Evolutionary conservation across 441 rosid genomes (phyloP).

Genomic region (Flueggea neowawraea): DNA sequence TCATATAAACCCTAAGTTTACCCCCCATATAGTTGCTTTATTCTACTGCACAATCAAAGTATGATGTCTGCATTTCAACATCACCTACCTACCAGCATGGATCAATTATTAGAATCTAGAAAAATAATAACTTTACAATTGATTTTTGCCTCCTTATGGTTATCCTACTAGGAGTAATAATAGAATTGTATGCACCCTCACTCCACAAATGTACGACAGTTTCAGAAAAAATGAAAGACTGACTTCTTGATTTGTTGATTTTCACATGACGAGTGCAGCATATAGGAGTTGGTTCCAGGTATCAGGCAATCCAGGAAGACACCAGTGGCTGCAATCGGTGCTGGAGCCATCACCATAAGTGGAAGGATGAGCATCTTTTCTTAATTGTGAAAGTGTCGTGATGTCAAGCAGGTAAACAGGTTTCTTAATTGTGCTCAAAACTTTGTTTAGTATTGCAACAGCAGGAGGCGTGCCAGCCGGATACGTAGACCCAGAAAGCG

Average conservation of each 20-base stretch:
- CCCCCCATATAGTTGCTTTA: not conserved
- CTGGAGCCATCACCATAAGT: constrained; percentile 41
- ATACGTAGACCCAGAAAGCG: constrained; percentile 53
- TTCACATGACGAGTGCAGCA: constrained; percentile 64
- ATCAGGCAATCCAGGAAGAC: constrained; percentile 92
- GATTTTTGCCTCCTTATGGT: constrained; percentile 19
- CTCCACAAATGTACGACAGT: too few relatives aligned
- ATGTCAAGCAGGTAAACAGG: constrained; percentile 77
- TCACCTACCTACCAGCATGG: not conserved
- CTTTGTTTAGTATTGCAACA: constrained; percentile 62
- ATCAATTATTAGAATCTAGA: constrained; percentile 8
- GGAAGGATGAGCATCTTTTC: constrained; percentile 96
- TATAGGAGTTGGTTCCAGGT: constrained; percentile 91
- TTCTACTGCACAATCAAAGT: not conserved
- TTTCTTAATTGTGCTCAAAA: constrained; percentile 44
- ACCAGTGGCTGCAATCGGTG: constrained; percentile 96
- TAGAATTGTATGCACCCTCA: too few relatives aligned
- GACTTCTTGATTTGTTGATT: constrained; percentile 6
- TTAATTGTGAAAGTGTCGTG: constrained; percentile 68
- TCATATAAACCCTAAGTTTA: constrained; percentile 5
- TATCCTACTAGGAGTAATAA: not conserved
- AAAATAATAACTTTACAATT: constrained; percentile 35
- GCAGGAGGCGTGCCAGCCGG: constrained; percentile 77
- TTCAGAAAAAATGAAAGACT: too few relatives aligned
- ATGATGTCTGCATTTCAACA: not conserved